Conservation (phyloP, 2,329 filamentous ascomycete species). For the Colletotrichum truncatum region DNA sequence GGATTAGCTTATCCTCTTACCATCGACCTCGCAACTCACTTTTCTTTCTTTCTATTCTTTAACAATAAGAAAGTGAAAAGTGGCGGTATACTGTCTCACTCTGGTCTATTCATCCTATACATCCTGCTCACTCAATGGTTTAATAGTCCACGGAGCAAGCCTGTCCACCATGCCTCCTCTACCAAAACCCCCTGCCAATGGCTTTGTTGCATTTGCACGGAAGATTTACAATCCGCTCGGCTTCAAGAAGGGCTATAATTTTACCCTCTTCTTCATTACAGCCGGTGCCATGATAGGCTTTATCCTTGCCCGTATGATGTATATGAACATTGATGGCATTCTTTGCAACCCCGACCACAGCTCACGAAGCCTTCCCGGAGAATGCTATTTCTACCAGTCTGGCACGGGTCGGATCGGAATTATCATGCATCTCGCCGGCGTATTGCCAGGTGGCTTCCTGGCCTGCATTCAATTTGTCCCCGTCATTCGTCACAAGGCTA, state of each 20-base stretch:
- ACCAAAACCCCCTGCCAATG: constrained; percentile 26
- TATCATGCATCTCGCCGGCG: constrained; percentile 52
- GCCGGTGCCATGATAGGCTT: constrained; percentile 57
- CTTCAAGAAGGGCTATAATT: constrained; percentile 67
- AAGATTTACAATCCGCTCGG: constrained; percentile 57
- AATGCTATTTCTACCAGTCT: constrained; percentile 47
- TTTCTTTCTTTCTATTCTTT: constrained; percentile 12
- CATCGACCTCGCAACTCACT: neutral
- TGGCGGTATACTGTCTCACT: constrained; percentile 6
- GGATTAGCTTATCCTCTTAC: neutral
- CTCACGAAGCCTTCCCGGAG: constrained; percentile 40
- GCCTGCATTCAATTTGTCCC: constrained; percentile 60
- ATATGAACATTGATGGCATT: constrained; percentile 52
- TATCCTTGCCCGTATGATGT: constrained; percentile 55
- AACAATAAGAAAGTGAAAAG: constrained; percentile 9
- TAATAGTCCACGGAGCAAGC: neutral
- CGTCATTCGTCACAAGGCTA: constrained; percentile 52
- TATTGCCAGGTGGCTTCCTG: constrained; percentile 56
- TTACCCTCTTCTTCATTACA: constrained; percentile 61
- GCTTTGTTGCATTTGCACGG: constrained; percentile 32
- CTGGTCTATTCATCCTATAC: too few species aligned
- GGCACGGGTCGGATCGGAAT: constrained; percentile 48
- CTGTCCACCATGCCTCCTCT: constrained; percentile 1
- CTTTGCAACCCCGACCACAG: constrained; percentile 41
- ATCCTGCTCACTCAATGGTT: neutral